Conservation (phyloP, 768 basidiomycete species). For the Holtermanniella nyarrowii region DNA sequence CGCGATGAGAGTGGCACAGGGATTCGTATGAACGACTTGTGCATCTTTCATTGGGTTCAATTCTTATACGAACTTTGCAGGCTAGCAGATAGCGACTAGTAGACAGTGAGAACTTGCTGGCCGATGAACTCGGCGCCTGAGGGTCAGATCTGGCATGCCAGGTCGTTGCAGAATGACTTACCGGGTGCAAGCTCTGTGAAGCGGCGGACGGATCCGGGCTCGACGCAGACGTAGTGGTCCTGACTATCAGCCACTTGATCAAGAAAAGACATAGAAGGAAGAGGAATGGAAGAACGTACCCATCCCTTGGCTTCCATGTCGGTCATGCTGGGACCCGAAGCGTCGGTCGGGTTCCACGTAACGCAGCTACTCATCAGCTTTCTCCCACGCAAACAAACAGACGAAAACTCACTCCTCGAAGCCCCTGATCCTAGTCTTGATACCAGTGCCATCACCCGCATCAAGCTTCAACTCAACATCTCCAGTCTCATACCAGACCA, state of each 20-base stretch:
- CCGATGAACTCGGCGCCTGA: conserved; percentile 70
- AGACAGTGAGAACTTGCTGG: conserved; percentile 52
- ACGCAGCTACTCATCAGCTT: conserved; percentile 43
- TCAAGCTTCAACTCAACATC: background rate
- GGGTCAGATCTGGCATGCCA: too few relatives aligned
- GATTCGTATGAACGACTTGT: too few relatives aligned
- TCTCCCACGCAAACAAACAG: background rate
- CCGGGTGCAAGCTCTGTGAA: conserved; percentile 54
- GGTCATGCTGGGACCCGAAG: conserved; percentile 57
- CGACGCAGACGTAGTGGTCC: conserved; percentile 80
- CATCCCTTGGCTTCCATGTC: conserved; percentile 89
- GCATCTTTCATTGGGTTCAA: too few relatives aligned
- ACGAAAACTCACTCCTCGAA: conserved; percentile 34
- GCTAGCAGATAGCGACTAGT: too few relatives aligned
- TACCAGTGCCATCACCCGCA: too few relatives aligned
- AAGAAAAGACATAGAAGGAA: background rate
- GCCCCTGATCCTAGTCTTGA: conserved; percentile 26
- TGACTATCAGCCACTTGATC: conserved; percentile 40
- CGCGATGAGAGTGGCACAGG: too few relatives aligned
- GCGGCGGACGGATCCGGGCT: conserved; percentile 74
- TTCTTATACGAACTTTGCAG: too few relatives aligned
- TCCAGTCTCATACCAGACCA: conserved; percentile 14
- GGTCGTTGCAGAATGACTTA: too few relatives aligned
- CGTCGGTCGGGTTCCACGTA: conserved; percentile 85
- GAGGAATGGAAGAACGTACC: conserved; percentile 44